phyloP scores from a whole-genome alignment of 805 yeast species.

The Spencermartinsiella europaea region DNA sequence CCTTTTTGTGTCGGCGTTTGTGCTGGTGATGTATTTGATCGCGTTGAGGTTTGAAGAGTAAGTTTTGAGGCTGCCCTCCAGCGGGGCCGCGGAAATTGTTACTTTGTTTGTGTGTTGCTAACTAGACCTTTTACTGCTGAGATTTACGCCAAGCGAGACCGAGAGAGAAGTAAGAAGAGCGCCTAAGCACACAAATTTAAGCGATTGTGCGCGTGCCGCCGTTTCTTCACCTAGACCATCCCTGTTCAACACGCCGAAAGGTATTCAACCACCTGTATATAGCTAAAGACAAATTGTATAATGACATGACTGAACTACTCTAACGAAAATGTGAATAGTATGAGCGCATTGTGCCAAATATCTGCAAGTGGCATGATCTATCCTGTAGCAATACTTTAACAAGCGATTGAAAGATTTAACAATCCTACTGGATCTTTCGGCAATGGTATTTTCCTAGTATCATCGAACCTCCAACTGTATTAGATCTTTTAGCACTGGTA shows the following conservation, averaged over 20 bases:
- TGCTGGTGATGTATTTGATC: constrained; percentile 72
- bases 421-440: too few relatives aligned
- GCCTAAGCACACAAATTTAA: constrained; percentile 14
- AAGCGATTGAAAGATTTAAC: too few relatives aligned
- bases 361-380: too few relatives aligned
- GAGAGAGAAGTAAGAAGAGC: constrained; percentile 30
- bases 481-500: too few relatives aligned
- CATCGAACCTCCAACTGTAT: too few relatives aligned
- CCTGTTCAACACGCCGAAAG: background rate
- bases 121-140: constrained; percentile 78
- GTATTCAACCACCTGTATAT: background rate
- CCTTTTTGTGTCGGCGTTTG: constrained; percentile 62
- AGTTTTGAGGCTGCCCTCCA: constrained; percentile 10
- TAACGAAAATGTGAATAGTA: too few relatives aligned
- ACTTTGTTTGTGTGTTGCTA: background rate
- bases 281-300: background rate
- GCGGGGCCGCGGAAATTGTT: background rate
- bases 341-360: too few relatives aligned
- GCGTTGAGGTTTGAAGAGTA: constrained; percentile 84
- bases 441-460: too few relatives aligned
- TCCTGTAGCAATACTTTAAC: too few relatives aligned
- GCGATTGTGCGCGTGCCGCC: background rate
- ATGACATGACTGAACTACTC: constrained; percentile 1
- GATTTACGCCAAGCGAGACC: constrained; percentile 74
- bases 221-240: too few relatives aligned